Evolutionary conservation across 495 filamentous ascomycete genomes (phyloP).

Genomic region (Hyphodiscus hymeniophilus): DNA sequence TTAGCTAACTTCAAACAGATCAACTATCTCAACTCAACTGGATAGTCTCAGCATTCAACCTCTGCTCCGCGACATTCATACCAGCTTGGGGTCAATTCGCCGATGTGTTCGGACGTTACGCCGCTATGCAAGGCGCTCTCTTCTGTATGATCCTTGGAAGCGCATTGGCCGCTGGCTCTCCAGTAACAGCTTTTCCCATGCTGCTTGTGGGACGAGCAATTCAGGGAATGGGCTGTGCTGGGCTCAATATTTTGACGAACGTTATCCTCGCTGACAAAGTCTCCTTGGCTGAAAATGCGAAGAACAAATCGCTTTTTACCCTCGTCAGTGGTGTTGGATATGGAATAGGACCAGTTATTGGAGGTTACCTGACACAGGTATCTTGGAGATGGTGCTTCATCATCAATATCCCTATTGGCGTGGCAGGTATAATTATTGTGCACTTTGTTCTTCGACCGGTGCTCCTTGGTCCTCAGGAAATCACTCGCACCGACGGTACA

Average conservation of each 20-base stretch:
- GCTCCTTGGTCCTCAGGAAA: conserved; percentile 30
- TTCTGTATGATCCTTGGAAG: conserved; percentile 42
- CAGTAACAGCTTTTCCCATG: conserved; percentile 39
- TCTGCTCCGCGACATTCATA: conserved; percentile 53
- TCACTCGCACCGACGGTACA: conserved; percentile 20
- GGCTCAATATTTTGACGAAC: conserved; percentile 43
- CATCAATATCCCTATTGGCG: conserved; percentile 43
- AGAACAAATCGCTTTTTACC: conserved; percentile 47
- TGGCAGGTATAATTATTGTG: conserved; percentile 29
- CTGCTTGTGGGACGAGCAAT: conserved; percentile 50
- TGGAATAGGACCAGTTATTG: conserved; percentile 46
- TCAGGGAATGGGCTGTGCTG: conserved; percentile 47
- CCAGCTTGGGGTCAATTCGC: conserved; percentile 52
- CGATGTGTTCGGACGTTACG: conserved; percentile 50
- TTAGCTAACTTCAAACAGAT: conserved; percentile 5
- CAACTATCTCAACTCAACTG: conserved; percentile 49
- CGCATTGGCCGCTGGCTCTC: conserved; percentile 42
- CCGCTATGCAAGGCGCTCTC: conserved; percentile 36
- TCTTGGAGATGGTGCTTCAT: conserved; percentile 35
- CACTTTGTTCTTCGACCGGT: conserved; percentile 32
- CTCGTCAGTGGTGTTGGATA: conserved; percentile 42
- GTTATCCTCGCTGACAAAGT: conserved; percentile 50
- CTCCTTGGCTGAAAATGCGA: conserved; percentile 43
- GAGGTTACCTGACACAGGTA: conserved; percentile 21
- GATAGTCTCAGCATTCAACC: conserved; percentile 54